These are phyloP conservation scores for Neurospora sp. DNA, from an alignment of 495 filamentous ascomycete genomes.

Conservation along the genomic window DNA sequence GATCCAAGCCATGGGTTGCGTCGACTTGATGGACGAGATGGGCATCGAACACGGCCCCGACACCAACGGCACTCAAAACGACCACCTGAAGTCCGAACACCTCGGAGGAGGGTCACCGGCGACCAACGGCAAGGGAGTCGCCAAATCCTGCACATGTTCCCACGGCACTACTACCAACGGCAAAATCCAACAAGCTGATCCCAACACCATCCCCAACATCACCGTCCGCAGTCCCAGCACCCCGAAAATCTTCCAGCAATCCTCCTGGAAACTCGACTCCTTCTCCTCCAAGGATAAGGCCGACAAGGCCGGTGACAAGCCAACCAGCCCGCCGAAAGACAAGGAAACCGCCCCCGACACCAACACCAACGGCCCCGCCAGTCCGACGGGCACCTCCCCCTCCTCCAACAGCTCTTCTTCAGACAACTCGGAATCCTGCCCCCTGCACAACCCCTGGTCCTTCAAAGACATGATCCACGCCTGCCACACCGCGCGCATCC, in stretches of 20 bases:
- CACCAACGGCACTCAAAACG: not conserved
- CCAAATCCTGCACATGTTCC: not conserved
- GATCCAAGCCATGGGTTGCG: conserved; percentile 52
- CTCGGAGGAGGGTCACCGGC: not conserved
- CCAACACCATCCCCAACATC: conserved; percentile 23
- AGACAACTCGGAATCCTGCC: not conserved
- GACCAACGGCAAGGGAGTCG: not conserved
- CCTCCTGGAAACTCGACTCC: not conserved
- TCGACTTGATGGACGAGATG: conserved; percentile 23
- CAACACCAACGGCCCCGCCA: not conserved
- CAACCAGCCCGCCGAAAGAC: not conserved
- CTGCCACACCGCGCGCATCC: conserved; percentile 53
- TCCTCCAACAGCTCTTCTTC: not conserved
- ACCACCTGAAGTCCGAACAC: not conserved
- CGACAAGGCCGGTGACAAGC: not conserved
- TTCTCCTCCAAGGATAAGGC: not conserved
- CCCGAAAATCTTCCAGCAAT: conserved; percentile 11
- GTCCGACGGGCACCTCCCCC: not conserved
- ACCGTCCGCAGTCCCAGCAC: conserved; percentile 23
- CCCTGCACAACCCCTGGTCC: conserved; percentile 19
- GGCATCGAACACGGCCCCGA: not conserved
- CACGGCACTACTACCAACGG: not conserved
- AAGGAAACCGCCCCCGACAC: not conserved
- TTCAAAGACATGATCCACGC: conserved; percentile 47
- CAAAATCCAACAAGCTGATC: not conserved